phyloP scores from a whole-genome alignment of 2,329 filamentous ascomycete genomes.

The Aspergillus spinulosporus region DNA sequence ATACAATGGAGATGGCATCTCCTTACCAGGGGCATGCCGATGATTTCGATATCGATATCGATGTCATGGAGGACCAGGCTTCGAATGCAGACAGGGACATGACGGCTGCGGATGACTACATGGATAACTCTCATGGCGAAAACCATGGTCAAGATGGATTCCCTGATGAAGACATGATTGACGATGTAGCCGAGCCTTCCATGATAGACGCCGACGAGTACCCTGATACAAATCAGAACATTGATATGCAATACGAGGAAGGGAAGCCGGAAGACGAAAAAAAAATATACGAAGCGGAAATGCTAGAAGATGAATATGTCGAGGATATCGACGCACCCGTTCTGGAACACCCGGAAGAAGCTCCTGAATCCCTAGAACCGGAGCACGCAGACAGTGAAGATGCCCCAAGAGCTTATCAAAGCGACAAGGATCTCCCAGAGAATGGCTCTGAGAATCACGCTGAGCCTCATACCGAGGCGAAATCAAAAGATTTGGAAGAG shows the following conservation, averaged over 20 bases:
- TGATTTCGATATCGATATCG: constrained; percentile 61
- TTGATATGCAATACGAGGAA: constrained; percentile 33
- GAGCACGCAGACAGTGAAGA: constrained; percentile 14
- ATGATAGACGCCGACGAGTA: constrained; percentile 40
- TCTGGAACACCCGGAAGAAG: constrained; percentile 23
- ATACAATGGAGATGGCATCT: constrained; percentile 47
- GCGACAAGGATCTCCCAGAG: constrained; percentile 2
- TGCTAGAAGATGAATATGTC: constrained; percentile 42
- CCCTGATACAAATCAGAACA: constrained; percentile 29
- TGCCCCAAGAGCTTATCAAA: constrained; percentile 1
- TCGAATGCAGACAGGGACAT: constrained; percentile 57
- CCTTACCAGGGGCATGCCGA: constrained; percentile 47
- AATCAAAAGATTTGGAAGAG: constrained; percentile 7
- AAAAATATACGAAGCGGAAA: constrained; percentile 40
- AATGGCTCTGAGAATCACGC: background rate
- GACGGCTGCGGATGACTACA: constrained; percentile 43
- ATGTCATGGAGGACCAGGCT: constrained; percentile 57
- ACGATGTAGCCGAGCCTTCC: constrained; percentile 44
- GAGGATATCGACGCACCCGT: constrained; percentile 36
- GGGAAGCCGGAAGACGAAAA: constrained; percentile 36
- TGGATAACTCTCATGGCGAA: constrained; percentile 32
- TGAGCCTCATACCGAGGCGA: constrained; percentile 10
- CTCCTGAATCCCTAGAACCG: constrained; percentile 10
- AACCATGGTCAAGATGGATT: constrained; percentile 33
- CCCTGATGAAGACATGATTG: constrained; percentile 50